Percentiles rank a stretch among this genome's conserved stretches.
These are phyloP conservation scores for Xylariaceae sp. DNA, from an alignment of 2,329 filamentous ascomycete species.

Conservation along the genomic window DNA sequence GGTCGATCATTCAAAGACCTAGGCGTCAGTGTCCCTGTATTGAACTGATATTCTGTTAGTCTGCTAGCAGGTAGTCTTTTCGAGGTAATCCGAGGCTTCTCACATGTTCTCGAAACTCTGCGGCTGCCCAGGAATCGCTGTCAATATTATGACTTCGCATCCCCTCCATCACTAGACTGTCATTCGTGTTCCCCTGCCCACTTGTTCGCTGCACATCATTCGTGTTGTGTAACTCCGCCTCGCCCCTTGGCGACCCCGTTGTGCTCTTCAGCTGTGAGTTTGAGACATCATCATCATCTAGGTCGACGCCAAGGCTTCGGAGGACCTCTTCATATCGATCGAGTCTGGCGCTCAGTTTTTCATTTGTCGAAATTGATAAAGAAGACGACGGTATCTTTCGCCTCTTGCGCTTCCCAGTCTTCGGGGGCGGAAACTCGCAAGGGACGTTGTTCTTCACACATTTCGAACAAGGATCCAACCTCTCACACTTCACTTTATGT, in stretches of 20 bases:
- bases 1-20: conserved; percentile 1
- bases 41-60: conserved; percentile 1
- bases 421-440: conserved; percentile 4
- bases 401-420: conserved; percentile 4
- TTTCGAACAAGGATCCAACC: conserved; percentile 3
- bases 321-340: conserved; percentile 6
- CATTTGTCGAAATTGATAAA: not conserved
- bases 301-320: conserved; percentile 3
- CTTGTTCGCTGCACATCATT: not conserved
- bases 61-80: not conserved
- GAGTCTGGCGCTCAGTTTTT: conserved; percentile 1
- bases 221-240: not conserved
- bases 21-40: conserved; percentile 1
- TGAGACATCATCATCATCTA: not conserved
- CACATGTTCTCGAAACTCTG: too few relatives aligned
- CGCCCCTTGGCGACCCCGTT: not conserved
- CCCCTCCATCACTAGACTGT: not conserved
- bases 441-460: conserved; percentile 1
- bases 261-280: not conserved
- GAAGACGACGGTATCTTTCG: not conserved
- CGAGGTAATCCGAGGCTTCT: not conserved
- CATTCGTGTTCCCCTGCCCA: not conserved
- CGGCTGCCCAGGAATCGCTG: too few relatives aligned
- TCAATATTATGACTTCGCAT: not conserved
- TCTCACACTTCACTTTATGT: conserved; percentile 4